These are phyloP conservation scores for Acanthamoeba castellanii DNA, from an alignment of 208 protist species.

Conservation along the genomic window DNA sequence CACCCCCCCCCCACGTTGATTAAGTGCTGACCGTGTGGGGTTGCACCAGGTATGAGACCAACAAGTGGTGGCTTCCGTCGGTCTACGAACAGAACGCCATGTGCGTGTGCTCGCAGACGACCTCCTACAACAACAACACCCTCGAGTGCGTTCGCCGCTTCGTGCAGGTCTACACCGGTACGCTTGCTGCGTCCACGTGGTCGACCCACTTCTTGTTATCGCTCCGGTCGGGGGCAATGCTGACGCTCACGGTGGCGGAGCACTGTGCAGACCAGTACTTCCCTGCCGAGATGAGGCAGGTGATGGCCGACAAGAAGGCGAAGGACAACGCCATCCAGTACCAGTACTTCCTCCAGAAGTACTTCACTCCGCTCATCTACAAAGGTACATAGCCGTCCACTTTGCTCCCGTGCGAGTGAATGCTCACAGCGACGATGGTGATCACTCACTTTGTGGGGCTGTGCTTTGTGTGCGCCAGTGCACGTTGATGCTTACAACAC, in stretches of 20 bases:
- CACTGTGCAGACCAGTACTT: not conserved
- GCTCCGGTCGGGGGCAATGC: too few species aligned
- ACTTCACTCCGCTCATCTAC: conserved; percentile 21
- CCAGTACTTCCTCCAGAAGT: not conserved
- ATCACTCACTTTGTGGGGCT: not conserved
- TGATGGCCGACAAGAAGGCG: conserved; percentile 14
- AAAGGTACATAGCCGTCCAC: not conserved
- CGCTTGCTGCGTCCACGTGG: not conserved
- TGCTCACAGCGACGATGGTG: not conserved
- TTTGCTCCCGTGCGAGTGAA: not conserved
- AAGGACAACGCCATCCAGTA: conserved; percentile 34
- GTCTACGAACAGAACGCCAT: conserved; percentile 43
- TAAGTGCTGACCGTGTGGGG: not conserved
- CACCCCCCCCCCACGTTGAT: not conserved
- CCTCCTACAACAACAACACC: not conserved
- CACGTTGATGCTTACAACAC: conserved; percentile 31
- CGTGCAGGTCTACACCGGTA: conserved; percentile 50
- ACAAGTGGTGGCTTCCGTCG: conserved; percentile 25
- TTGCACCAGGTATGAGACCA: not conserved
- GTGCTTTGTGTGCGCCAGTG: not conserved
- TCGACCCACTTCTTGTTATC: not conserved
- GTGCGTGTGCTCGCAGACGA: conserved; percentile 23
- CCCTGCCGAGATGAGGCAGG: conserved; percentile 4
- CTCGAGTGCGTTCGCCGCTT: conserved; percentile 3
- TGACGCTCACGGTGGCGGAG: not conserved